Evolutionary conservation across 257 asterid species (phyloP).

Genomic region (Henckelia pumila): DNA sequence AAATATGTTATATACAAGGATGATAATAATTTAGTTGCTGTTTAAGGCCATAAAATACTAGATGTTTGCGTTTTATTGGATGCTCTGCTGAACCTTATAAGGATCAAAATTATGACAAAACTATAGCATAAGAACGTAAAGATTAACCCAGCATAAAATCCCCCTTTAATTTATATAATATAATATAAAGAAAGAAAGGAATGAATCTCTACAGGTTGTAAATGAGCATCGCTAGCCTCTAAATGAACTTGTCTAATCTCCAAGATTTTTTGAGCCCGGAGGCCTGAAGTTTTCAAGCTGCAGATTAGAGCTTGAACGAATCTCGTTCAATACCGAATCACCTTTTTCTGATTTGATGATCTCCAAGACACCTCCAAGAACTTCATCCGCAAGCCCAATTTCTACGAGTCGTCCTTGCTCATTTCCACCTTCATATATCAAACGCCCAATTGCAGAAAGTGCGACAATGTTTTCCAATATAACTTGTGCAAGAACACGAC

Average conservation of each 20-base stretch:
- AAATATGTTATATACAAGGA: background rate
- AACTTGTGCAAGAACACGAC: slow-evolving; percentile 45
- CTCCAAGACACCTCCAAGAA: slow-evolving; percentile 46
- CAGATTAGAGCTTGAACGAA: slow-evolving; percentile 41
- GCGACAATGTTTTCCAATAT: slow-evolving; percentile 40
- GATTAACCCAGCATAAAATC: slow-evolving; percentile 20
- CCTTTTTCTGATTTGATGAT: slow-evolving; percentile 54
- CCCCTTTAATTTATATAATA: slow-evolving; percentile 27
- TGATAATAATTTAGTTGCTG: too few relatives aligned
- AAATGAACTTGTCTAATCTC: slow-evolving; percentile 44
- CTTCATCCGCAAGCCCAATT: slow-evolving; percentile 62
- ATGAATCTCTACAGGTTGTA: slow-evolving; percentile 25
- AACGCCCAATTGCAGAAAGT: slow-evolving; percentile 44
- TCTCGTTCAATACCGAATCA: slow-evolving; percentile 48
- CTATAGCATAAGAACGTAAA: slow-evolving; percentile 24
- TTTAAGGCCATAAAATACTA: background rate
- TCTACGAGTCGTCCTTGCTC: slow-evolving; percentile 52
- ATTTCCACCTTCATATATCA: slow-evolving; percentile 57
- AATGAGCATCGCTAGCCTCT: slow-evolving; percentile 30
- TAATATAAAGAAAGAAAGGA: slow-evolving; percentile 12
- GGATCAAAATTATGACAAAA: slow-evolving; percentile 25
- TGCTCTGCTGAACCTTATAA: slow-evolving; percentile 30
- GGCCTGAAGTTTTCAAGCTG: slow-evolving; percentile 51
- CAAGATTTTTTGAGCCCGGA: slow-evolving; percentile 31
- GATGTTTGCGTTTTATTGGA: background rate